Base-by-base conservation (phyloP, 2,329 filamentous ascomycete genomes). In the Ascochyta lentis region DNA sequence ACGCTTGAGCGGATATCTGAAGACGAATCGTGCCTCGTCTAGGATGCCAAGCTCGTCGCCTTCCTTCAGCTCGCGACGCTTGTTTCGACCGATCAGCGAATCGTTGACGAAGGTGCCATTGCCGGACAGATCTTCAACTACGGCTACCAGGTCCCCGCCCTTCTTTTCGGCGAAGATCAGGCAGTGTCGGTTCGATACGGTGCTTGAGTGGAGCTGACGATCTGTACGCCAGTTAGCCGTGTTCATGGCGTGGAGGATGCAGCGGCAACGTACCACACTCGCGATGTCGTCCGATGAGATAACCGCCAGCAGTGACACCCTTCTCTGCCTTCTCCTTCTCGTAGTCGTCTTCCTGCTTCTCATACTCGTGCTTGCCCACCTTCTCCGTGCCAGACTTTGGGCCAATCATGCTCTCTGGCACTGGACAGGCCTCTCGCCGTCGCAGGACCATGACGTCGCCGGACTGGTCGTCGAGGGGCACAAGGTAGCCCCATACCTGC, bases 41-140 rank as follows among this genome's bases (percentile, higher is more conserved):
- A 96, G 83, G 29, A 99, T 88, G 6, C 90, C 89, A 46, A 99
- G 90, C 75, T 98, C 93, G 65, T 99, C 95, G 34, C 90, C 88
- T 66, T 98, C 92, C 66, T 92, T 83, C 26, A 99, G 82, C 73
- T 96, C 92, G 55, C 94, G 86, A 50, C 92, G 85, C 75, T 96
- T 92, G 76, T 99, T 99, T 47, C 94, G 89, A 23, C 95, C 95
- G 23, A 99, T 86, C 27, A 96, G 84, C 15, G 88, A 89, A 67
- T 97, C 92, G 70, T 98, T 98, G 66, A 99, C 89, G 72, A 93
- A 99, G 0, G 96, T 99, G 46, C 95, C 95, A 72, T 99, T 99
- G 71, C 88, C 95, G 6, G 95, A 99, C 19, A 98, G 79, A 74
- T 99, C 95, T 74, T 99, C 93, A 5, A 99, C 77, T 12, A 98